Percentiles rank a stretch among this genome's conserved stretches.
These are phyloP conservation scores for Botrytis porri DNA, from an alignment of 2,329 filamentous ascomycete species.

Conservation along the genomic window DNA sequence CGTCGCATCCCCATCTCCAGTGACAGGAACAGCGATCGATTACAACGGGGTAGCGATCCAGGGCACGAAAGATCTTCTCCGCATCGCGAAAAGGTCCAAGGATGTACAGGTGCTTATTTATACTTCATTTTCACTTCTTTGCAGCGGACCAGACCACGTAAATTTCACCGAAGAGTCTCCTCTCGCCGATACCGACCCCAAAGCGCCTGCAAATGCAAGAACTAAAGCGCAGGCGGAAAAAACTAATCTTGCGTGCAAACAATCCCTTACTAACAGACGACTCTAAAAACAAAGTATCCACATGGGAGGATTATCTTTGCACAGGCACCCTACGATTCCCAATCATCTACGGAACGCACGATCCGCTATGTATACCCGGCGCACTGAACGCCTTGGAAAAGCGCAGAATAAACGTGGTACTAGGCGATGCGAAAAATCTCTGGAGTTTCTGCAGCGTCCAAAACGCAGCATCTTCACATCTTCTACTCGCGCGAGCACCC, in stretches of 20 bases:
- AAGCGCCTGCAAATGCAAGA: neutral
- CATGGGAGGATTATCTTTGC: conserved; percentile 5
- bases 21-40: neutral
- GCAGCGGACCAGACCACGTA: neutral
- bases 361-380: conserved; percentile 1
- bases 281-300: neutral
- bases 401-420: conserved; percentile 2
- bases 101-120: conserved; percentile 8
- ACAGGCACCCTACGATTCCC: conserved; percentile 6
- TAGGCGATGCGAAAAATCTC: neutral
- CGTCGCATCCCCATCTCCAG: conserved; percentile 11
- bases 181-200: neutral
- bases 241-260: neutral
- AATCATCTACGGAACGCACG: conserved; percentile 13
- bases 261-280: neutral
- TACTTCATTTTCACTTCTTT: conserved; percentile 14
- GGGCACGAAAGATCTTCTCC: conserved; percentile 9
- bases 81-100: neutral
- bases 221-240: conserved; percentile 10
- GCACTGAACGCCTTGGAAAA: conserved; percentile 6
- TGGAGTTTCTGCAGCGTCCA: conserved; percentile 13
- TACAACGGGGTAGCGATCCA: neutral
- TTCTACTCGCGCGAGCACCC: neutral
- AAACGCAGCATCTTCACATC: conserved; percentile 1
- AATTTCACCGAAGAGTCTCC: conserved; percentile 14